phyloP scores from a whole-genome alignment of 306 rosid genomes.

The Glycine tomentella region DNA sequence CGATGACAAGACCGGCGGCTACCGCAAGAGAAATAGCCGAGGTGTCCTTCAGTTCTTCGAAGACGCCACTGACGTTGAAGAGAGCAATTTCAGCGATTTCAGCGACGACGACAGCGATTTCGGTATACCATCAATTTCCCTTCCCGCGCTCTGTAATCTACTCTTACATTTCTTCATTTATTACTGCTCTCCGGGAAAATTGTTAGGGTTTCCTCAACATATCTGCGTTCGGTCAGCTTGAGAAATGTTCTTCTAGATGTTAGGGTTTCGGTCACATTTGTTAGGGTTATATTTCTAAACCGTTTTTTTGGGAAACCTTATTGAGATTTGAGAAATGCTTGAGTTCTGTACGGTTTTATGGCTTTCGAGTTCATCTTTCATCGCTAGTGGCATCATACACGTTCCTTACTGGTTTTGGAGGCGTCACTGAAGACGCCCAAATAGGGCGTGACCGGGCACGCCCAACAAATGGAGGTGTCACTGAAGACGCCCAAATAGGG shows the following conservation, averaged over 20 bases:
- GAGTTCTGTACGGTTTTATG: slow-evolving; percentile 1
- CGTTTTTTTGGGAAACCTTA: not conserved
- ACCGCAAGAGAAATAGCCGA: slow-evolving; percentile 60
- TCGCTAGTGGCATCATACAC: not conserved
- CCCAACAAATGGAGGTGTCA: too few relatives aligned
- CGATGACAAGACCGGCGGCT: slow-evolving; percentile 56
- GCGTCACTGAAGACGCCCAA: too few relatives aligned
- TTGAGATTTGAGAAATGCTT: slow-evolving; percentile 11
- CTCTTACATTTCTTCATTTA: slow-evolving; percentile 1
- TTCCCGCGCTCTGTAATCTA: not conserved
- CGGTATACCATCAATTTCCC: too few relatives aligned
- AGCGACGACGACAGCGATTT: too few relatives aligned
- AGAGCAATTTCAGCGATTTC: slow-evolving; percentile 49
- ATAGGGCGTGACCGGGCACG: too few relatives aligned
- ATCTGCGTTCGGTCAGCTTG: not conserved
- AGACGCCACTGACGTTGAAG: slow-evolving; percentile 58
- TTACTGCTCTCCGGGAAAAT: not conserved
- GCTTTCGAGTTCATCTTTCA: not conserved
- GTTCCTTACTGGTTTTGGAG: not conserved
- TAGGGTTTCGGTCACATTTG: slow-evolving; percentile 30
- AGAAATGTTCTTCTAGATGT: not conserved
- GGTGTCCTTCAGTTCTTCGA: slow-evolving; percentile 77
- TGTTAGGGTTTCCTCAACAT: too few relatives aligned
- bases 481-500: too few relatives aligned
- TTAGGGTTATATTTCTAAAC: not conserved